Conservation (phyloP, 2,329 filamentous ascomycete species). For the Colletotrichum coccodes region DNA sequence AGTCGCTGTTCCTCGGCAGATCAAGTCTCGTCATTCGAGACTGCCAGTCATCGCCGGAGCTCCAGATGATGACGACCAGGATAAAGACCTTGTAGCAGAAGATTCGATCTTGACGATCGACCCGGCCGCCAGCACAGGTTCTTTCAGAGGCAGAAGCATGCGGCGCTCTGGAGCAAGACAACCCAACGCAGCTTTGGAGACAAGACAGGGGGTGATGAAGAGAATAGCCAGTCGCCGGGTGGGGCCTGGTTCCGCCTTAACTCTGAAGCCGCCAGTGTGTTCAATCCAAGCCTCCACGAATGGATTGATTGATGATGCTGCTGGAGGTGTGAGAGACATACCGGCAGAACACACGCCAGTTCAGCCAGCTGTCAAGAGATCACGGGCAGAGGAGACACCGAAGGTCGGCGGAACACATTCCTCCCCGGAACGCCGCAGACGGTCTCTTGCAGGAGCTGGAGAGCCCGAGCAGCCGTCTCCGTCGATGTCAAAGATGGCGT, state of each 20-base stretch:
- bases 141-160: background rate
- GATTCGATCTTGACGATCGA: background rate
- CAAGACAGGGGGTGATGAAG: background rate
- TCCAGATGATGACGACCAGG: background rate
- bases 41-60: background rate
- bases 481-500: background rate
- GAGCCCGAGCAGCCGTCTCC: background rate
- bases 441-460: background rate
- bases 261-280: background rate
- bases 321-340: conserved; percentile 21
- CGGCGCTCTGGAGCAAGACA: background rate
- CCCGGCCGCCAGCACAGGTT: too few species aligned
- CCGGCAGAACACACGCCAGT: conserved; percentile 13
- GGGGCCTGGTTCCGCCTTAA: background rate
- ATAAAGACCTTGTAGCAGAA: background rate
- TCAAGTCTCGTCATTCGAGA: background rate
- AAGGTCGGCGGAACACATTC: background rate
- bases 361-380: conserved; percentile 1
- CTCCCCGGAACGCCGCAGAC: background rate
- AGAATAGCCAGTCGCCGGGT: background rate
- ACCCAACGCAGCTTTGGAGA: background rate
- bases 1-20: background rate
- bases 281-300: background rate
- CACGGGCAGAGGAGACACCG: background rate
- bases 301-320: conserved; percentile 21